phyloP scores from a whole-genome alignment of 148 eudicot species.

The Suaeda aralocaspica region DNA sequence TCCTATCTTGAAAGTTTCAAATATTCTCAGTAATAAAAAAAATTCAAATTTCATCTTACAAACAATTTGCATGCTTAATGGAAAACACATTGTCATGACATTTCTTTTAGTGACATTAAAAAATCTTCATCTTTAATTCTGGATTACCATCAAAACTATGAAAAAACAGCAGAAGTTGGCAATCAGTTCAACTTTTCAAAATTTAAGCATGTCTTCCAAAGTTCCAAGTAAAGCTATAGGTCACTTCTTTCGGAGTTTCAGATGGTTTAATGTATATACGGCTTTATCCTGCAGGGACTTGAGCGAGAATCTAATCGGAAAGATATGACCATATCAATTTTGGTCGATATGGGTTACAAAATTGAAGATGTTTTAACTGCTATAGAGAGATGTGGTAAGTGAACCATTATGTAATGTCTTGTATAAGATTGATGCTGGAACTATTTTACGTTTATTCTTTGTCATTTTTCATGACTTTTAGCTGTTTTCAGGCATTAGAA shows the following conservation, averaged over 20 bases:
- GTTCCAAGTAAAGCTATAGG: background rate
- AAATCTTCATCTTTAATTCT: background rate
- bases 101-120: background rate
- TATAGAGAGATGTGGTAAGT: slow-evolving; percentile 25
- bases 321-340: slow-evolving; percentile 13
- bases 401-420: background rate
- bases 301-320: background rate
- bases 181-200: background rate
- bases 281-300: slow-evolving; percentile 10
- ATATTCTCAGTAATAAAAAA: no score
- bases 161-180: background rate
- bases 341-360: slow-evolving; percentile 23
- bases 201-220: background rate
- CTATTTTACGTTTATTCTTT: background rate
- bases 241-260: no score
- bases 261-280: background rate
- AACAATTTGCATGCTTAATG: background rate
- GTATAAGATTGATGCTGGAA: background rate
- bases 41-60: no score
- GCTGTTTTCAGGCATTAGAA: background rate
- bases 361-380: slow-evolving; percentile 14
- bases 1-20: no score
- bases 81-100: background rate
- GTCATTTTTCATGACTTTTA: background rate
- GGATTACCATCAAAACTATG: background rate